phyloP scores from a whole-genome alignment of 495 filamentous ascomycete genomes.

The Podospora comata region DNA sequence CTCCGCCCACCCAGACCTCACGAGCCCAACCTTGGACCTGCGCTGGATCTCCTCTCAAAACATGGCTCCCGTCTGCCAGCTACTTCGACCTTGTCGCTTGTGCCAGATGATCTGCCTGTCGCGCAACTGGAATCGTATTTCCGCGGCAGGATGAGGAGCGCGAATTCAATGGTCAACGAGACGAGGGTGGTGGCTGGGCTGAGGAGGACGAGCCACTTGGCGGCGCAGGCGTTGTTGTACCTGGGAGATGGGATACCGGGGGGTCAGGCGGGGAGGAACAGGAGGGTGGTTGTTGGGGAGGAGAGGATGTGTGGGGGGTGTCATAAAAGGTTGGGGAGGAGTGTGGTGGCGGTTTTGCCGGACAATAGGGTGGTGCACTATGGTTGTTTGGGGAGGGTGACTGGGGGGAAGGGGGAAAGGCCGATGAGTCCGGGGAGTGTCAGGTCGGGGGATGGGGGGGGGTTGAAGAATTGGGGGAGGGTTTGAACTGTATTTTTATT shows the following conservation, averaged over 20 bases:
- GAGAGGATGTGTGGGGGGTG: conserved; percentile 88
- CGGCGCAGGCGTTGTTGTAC: conserved; percentile 65
- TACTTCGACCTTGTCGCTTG: conserved; percentile 73
- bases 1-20: conserved; percentile 76
- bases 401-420: conserved; percentile 24
- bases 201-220: conserved; percentile 67
- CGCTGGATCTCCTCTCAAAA: conserved; percentile 79
- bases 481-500: neutral
- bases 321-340: conserved; percentile 85
- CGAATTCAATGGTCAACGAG: conserved; percentile 76
- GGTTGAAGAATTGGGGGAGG: conserved; percentile 23
- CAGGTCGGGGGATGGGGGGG: conserved; percentile 2
- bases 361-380: conserved; percentile 73
- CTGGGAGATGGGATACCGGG: conserved; percentile 60
- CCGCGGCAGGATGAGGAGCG: conserved; percentile 82
- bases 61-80: conserved; percentile 91
- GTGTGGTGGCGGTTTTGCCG: conserved; percentile 66
- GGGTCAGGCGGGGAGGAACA: conserved; percentile 59
- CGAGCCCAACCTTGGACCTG: conserved; percentile 69
- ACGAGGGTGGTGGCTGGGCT: conserved; percentile 70
- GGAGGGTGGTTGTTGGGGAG: conserved; percentile 75
- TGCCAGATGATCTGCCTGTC: conserved; percentile 76
- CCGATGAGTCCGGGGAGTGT: conserved; percentile 12
- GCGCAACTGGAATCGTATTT: conserved; percentile 87
- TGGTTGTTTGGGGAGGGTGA: conserved; percentile 62